Conservation (phyloP, 108 stramenopile genomes). For the Schizochytrium sp. region DNA sequence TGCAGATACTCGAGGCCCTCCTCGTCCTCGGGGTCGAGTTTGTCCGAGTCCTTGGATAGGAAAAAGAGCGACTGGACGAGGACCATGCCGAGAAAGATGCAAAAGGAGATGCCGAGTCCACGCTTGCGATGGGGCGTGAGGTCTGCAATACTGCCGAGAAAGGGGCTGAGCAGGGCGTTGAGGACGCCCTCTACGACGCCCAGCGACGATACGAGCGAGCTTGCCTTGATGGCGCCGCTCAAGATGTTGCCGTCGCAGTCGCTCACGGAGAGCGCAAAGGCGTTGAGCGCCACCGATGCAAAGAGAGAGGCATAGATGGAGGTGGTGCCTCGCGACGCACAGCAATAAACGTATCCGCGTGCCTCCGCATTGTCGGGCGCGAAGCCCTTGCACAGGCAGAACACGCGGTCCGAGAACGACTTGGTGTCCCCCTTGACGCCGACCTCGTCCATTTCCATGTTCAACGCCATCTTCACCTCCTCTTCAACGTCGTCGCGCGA, state of each 20-base stretch:
- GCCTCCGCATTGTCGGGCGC: not conserved
- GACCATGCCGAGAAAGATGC: not conserved
- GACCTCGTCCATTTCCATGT: too few species aligned
- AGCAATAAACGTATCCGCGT: not conserved
- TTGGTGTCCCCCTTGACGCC: too few species aligned
- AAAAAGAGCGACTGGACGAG: not conserved
- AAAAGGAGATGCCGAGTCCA: not conserved
- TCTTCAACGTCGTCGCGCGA: too few species aligned
- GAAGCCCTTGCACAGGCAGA: not conserved
- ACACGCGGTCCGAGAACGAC: not conserved
- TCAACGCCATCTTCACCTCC: too few species aligned
- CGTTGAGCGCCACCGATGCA: not conserved
- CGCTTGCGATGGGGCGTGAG: not conserved
- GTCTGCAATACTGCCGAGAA: not conserved
- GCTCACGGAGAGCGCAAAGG: not conserved
- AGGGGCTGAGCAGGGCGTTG: slow-evolving; percentile 4
- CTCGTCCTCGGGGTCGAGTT: not conserved
- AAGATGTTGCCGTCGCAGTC: not conserved
- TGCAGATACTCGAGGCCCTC: not conserved
- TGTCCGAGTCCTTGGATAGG: not conserved
- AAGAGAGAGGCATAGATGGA: not conserved
- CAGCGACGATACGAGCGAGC: not conserved
- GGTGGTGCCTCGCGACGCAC: not conserved
- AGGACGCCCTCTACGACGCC: not conserved
- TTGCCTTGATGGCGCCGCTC: not conserved